Conservation (phyloP, 2,329 filamentous ascomycete species). For the Neofusicoccum parvum region DNA sequence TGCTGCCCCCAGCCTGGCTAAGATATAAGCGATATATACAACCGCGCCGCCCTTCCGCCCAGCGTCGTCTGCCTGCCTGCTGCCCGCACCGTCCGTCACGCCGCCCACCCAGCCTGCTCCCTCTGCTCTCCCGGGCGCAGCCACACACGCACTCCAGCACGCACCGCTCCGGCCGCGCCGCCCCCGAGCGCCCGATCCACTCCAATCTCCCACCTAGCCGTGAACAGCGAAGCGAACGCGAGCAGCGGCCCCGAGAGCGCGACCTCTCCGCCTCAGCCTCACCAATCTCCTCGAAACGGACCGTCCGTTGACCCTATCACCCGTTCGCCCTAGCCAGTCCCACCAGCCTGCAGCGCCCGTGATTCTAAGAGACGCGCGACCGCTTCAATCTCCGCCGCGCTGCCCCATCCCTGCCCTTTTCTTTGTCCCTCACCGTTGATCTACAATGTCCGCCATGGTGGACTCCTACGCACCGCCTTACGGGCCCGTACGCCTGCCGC, state of each 20-base stretch:
- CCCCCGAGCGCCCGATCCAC: constrained; percentile 15
- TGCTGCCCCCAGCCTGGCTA: background rate
- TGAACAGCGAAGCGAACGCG: constrained; percentile 18
- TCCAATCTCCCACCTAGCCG: constrained; percentile 14
- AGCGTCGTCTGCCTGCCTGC: background rate
- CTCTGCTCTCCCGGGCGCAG: background rate
- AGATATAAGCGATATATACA: constrained; percentile 11
- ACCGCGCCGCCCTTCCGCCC: background rate
- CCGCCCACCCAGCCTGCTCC: background rate
- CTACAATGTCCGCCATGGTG: constrained; percentile 24
- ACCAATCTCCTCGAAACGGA: constrained; percentile 20
- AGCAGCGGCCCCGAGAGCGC: constrained; percentile 4
- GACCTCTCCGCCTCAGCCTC: constrained; percentile 18
- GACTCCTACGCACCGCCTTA: constrained; percentile 23
- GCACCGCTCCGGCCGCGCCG: constrained; percentile 14
- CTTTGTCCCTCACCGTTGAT: constrained; percentile 1
- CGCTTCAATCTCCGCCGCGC: constrained; percentile 16
- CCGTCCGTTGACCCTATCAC: constrained; percentile 17
- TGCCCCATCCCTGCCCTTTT: constrained; percentile 15
- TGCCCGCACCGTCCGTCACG: background rate
- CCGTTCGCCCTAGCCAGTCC: constrained; percentile 12
- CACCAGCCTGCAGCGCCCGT: constrained; percentile 6
- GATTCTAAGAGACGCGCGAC: constrained; percentile 19
- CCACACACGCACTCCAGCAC: background rate
- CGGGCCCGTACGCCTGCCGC: constrained; percentile 24